Conservation (phyloP, 2,329 filamentous ascomycete species). For the Neurospora sp. region DNA sequence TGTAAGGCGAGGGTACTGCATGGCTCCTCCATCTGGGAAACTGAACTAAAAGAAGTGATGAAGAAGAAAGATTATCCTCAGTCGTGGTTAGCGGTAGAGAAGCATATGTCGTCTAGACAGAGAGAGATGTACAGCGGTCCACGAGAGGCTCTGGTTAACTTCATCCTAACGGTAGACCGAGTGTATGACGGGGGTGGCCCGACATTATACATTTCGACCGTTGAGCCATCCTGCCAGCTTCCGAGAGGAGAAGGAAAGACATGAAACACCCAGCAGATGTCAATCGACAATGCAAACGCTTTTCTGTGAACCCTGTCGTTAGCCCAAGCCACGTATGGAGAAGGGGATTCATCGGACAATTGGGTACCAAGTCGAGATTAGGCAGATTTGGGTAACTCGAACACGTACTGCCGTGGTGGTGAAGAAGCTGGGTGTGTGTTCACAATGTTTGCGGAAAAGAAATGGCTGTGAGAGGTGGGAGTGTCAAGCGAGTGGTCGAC, state of each 20-base stretch:
- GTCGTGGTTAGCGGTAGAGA: neutral
- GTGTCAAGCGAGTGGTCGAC: neutral
- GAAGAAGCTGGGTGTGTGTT: neutral
- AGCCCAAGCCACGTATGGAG: neutral
- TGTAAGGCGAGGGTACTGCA: conserved; percentile 1
- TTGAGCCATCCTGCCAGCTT: neutral
- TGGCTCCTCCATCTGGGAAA: neutral
- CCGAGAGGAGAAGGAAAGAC: neutral
- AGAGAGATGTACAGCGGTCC: neutral
- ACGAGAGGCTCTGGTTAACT: neutral
- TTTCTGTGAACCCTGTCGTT: neutral
- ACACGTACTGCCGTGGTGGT: neutral
- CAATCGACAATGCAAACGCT: neutral
- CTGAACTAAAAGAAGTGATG: neutral
- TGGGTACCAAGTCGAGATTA: neutral
- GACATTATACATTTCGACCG: neutral
- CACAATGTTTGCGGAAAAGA: neutral
- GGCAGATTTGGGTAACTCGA: neutral
- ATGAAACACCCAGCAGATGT: neutral
- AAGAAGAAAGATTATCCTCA: neutral
- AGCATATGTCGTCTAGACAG: neutral
- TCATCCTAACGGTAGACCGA: neutral
- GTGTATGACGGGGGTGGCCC: neutral
- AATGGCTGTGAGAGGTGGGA: neutral
- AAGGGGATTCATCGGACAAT: neutral